Conservation (phyloP, 1,284 basidiomycete species). For the Mixia osmundae region DNA sequence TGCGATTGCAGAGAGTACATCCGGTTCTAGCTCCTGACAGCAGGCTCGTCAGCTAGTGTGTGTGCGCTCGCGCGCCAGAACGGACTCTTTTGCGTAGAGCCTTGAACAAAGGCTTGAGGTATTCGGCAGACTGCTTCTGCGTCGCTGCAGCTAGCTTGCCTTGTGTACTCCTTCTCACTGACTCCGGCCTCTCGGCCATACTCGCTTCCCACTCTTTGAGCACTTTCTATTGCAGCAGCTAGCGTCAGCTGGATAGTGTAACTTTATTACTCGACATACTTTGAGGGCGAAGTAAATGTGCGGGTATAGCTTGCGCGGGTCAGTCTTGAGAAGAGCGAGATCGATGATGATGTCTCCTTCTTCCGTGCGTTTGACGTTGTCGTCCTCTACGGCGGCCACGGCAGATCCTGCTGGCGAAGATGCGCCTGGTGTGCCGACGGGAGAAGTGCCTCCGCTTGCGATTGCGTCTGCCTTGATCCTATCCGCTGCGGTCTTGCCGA, state of each 20-base stretch:
- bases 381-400: slow-evolving; percentile 23
- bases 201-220: slow-evolving; percentile 89
- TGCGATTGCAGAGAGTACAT: slow-evolving; percentile 67
- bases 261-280: slow-evolving; percentile 15
- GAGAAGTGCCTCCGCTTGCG: slow-evolving; percentile 30
- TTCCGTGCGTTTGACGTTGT: slow-evolving; percentile 24
- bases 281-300: slow-evolving; percentile 94
- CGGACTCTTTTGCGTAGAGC: slow-evolving; percentile 44
- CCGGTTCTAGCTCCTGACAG: slow-evolving; percentile 46
- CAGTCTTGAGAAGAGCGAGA: slow-evolving; percentile 56
- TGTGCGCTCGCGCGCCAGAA: neutral
- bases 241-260: neutral
- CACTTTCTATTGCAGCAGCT: slow-evolving; percentile 29
- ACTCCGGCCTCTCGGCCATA: slow-evolving; percentile 61
- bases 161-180: slow-evolving; percentile 59
- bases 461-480: slow-evolving; percentile 6
- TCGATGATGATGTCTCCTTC: slow-evolving; percentile 34
- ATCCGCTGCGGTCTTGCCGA: slow-evolving; percentile 2
- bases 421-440: slow-evolving; percentile 12
- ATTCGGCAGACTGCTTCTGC: slow-evolving; percentile 83
- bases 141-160: slow-evolving; percentile 87
- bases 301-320: slow-evolving; percentile 91
- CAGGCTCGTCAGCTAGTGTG: neutral
- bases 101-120: slow-evolving; percentile 91
- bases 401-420: too few relatives aligned